Evolutionary conservation across 2,329 filamentous ascomycete species (phyloP).

Genomic region (Penicillium concentricum): DNA sequence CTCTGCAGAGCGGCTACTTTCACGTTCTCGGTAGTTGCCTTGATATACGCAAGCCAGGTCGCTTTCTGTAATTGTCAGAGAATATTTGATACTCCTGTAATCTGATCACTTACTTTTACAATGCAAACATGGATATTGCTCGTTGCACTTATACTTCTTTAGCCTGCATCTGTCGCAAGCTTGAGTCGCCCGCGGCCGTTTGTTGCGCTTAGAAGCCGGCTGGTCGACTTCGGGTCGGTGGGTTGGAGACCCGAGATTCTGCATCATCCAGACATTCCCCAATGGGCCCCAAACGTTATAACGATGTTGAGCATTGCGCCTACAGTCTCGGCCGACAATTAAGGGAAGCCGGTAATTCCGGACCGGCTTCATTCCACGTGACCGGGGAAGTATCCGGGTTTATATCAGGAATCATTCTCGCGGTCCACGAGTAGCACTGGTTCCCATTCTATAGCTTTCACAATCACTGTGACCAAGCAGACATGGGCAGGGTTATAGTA

Average conservation of each 20-base stretch:
- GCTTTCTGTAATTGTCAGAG: conserved; percentile 28
- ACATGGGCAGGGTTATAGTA: too few relatives aligned
- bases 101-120: conserved; percentile 40
- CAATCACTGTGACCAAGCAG: too few relatives aligned
- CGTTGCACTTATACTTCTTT: conserved; percentile 53
- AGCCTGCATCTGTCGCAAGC: conserved; percentile 49
- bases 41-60: conserved; percentile 36
- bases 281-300: background rate
- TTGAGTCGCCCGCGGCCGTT: conserved; percentile 45
- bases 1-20: conserved; percentile 31
- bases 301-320: conserved; percentile 2
- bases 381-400: conserved; percentile 1
- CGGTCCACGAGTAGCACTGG: conserved; percentile 1
- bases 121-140: conserved; percentile 45
- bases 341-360: conserved; percentile 21
- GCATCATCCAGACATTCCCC: conserved; percentile 30
- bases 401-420: conserved; percentile 9
- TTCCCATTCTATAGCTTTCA: too few relatives aligned
- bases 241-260: conserved; percentile 34
- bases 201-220: conserved; percentile 24
- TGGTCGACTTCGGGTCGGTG: conserved; percentile 14
- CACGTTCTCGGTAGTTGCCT: conserved; percentile 33
- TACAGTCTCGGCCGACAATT: conserved; percentile 5
- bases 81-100: background rate
- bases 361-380: conserved; percentile 14